Conservation (phyloP, 768 basidiomycete genomes). For the Lepiota brunneoincarnata region DNA sequence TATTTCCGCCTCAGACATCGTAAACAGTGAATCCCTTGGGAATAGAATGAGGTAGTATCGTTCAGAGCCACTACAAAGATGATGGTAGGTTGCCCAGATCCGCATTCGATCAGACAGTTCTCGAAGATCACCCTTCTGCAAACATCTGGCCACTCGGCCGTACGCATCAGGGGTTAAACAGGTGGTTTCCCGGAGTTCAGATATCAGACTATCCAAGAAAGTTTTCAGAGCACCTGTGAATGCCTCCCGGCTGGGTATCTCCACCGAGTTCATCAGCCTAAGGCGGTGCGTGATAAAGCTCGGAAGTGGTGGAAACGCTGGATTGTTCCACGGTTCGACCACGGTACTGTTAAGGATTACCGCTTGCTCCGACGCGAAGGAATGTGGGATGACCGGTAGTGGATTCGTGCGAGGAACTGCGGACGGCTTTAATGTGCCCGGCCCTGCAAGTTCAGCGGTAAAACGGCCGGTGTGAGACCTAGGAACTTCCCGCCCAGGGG, state of each 20-base stretch:
- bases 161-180: constrained; percentile 55
- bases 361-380: constrained; percentile 34
- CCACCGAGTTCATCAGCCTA: constrained; percentile 45
- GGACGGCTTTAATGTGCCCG: constrained; percentile 19
- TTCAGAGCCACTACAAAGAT: constrained; percentile 58
- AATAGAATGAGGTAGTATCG: constrained; percentile 55
- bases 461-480: constrained; percentile 31
- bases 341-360: constrained; percentile 36
- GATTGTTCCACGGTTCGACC: constrained; percentile 59
- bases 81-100: constrained; percentile 59
- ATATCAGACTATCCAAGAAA: constrained; percentile 50
- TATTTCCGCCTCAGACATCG: constrained; percentile 45
- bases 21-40: constrained; percentile 59
- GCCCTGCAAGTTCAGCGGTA: constrained; percentile 23
- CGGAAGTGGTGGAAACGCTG: constrained; percentile 59
- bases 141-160: constrained; percentile 43
- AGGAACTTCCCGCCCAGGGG: constrained; percentile 18
- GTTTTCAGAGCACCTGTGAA: constrained; percentile 49
- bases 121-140: constrained; percentile 39
- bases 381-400: constrained; percentile 45
- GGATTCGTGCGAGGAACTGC: constrained; percentile 21
- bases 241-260: constrained; percentile 55
- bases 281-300: constrained; percentile 54
- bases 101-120: constrained; percentile 36
- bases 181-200: constrained; percentile 59